These are phyloP conservation scores for Nakaseomyces delphensis DNA, from an alignment of 1,139 yeast genomes.

Conservation along the genomic window DNA sequence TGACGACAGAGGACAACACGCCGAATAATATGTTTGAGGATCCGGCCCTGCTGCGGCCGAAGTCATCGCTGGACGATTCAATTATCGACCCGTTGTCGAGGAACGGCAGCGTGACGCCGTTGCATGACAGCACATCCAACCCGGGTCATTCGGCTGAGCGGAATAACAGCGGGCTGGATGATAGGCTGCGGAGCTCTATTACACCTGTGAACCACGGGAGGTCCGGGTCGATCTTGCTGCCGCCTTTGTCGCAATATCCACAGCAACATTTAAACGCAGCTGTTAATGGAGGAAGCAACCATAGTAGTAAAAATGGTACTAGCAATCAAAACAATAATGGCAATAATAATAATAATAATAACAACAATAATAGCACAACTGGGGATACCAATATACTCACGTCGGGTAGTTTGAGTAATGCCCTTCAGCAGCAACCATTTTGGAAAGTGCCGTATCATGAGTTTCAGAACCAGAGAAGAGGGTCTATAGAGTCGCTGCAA, in stretches of 20 bases:
- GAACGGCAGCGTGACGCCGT: constrained; percentile 2
- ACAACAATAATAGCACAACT: neutral
- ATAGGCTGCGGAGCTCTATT: constrained; percentile 5
- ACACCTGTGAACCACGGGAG: constrained; percentile 13
- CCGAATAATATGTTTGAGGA: constrained; percentile 14
- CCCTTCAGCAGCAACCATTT: constrained; percentile 23
- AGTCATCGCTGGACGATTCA: neutral
- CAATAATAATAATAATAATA: neutral
- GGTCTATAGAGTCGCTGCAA: constrained; percentile 26
- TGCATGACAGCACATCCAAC: neutral
- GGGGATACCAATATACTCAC: neutral
- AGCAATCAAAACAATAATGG: neutral
- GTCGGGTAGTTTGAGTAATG: constrained; percentile 5
- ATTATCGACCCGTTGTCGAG: constrained; percentile 3
- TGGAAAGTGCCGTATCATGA: constrained; percentile 33
- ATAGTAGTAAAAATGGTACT: neutral
- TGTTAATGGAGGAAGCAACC: neutral
- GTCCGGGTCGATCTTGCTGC: constrained; percentile 20
- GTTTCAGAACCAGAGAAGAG: constrained; percentile 26
- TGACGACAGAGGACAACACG: constrained; percentile 17
- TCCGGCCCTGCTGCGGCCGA: constrained; percentile 2
- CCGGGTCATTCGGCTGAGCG: neutral
- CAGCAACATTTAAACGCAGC: constrained; percentile 17
- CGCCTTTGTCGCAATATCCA: constrained; percentile 27
- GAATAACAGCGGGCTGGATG: constrained; percentile 2